phyloP scores from a whole-genome alignment of 1,139 yeast genomes.

The Kodamaea sp. region DNA sequence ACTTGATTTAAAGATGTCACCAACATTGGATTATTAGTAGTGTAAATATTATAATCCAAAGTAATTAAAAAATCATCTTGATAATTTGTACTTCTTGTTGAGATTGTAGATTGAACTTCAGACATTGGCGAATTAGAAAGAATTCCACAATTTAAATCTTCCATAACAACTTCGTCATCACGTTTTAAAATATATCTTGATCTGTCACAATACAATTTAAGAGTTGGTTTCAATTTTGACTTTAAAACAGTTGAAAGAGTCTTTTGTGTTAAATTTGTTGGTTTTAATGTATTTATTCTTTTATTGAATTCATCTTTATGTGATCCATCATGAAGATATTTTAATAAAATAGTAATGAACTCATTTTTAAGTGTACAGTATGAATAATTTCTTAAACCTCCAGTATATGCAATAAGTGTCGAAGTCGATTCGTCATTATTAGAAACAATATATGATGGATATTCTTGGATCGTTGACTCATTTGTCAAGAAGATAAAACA shows the following conservation, averaged over 20 bases:
- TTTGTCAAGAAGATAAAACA: constrained; percentile 15
- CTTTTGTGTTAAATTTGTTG: constrained; percentile 12
- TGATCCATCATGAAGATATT: constrained; percentile 2
- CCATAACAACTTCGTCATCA: constrained; percentile 17
- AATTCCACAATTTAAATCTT: constrained; percentile 4
- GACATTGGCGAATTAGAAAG: constrained; percentile 5
- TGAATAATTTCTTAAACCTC: constrained; percentile 42
- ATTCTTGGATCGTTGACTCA: constrained; percentile 13
- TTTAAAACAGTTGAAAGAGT: constrained; percentile 38
- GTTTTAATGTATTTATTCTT: not conserved
- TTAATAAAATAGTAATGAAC: constrained; percentile 14
- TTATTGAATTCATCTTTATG: constrained; percentile 3
- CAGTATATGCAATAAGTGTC: constrained; percentile 34
- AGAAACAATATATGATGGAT: constrained; percentile 35
- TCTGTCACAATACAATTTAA: constrained; percentile 43
- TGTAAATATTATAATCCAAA: constrained; percentile 33
- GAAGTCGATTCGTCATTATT: constrained; percentile 26
- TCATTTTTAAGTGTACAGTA: constrained; percentile 40
- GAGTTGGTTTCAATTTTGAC: constrained; percentile 45
- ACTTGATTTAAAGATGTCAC: constrained; percentile 15
- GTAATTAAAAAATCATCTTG: constrained; percentile 37
- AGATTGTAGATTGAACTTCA: constrained; percentile 1
- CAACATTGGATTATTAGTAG: constrained; percentile 27
- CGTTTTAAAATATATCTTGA: constrained; percentile 43
- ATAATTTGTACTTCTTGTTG: constrained; percentile 12